Evolutionary conservation across 257 asterid genomes (phyloP), one percentile per base, ranked within the genome.

Genomic region (Primulina huaijiensis): DNA sequence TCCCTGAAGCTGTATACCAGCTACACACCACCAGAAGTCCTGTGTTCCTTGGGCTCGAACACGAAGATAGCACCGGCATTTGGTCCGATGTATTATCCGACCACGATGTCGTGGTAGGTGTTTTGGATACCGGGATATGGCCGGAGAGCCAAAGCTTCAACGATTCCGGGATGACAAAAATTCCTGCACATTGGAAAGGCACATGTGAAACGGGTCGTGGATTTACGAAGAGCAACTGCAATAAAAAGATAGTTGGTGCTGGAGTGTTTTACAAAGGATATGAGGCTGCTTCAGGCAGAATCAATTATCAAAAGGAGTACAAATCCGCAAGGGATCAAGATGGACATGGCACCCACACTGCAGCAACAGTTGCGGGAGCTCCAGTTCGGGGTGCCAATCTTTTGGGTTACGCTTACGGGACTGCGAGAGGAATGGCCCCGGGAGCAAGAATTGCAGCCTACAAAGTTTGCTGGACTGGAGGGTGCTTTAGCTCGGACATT

Each of bases 11-110:
- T 2, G 37, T 81, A 0, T 85, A 89, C 75, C 85, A 83, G 9
- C 88, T 90, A 1, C 99, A 90, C 88, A 93, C 97, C 20, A 93
- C 99, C 2, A 76, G 97, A 75, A 93, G 99, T 71, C 96, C 99
- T 0, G 3, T 62, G 67, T 93, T 93, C 80, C 91, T 90, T 46
- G 96, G 99, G 25, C 92, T 93, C 2, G 86, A 81, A 25, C 71
- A 77, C 4, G 79, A 68, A 19, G 81, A 77, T 17, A 79, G 84
- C 72, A 79, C 73, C 2, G 79, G 70, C 69, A 33, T 76, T 9
- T 57, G 82, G 58, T 57, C 83, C 0, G 80, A 82, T 50, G 70
- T 64, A 16, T 52, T 73, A 6, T 67, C 79, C 5, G 78, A 77
- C 33, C 65, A 82, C 29, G 83, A 89, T 50, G 99, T 90, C 0